phyloP scores from a whole-genome alignment of 2,329 filamentous ascomycete species.

The Apiospora pterosperma region DNA sequence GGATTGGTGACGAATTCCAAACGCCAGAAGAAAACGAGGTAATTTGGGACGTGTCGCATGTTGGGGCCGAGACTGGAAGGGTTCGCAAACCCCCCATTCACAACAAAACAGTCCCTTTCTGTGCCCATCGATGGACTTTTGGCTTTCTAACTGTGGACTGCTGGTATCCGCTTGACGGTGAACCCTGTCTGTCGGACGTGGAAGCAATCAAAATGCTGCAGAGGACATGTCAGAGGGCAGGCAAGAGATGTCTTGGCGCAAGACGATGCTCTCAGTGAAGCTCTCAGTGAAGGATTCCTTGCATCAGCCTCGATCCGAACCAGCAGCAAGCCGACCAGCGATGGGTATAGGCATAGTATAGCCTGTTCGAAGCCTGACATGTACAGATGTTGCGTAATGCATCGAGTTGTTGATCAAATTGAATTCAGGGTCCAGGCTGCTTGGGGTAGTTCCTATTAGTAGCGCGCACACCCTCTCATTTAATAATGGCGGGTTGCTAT shows the following conservation, averaged over 20 bases:
- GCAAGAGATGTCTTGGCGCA: neutral
- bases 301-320: neutral
- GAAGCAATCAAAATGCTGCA: neutral
- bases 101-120: neutral
- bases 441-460: neutral
- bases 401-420: neutral
- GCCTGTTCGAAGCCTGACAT: neutral
- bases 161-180: neutral
- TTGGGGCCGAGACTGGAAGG: neutral
- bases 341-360: neutral
- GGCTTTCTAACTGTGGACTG: neutral
- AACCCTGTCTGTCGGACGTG: neutral
- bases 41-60: neutral
- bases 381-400: neutral
- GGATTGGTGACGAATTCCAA: neutral
- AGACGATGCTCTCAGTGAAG: neutral
- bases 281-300: neutral
- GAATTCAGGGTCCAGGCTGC: conserved; percentile 4
- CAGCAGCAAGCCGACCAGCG: neutral
- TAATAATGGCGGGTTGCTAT: neutral
- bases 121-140: neutral
- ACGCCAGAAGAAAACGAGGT: neutral
- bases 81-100: neutral
- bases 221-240: neutral
- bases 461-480: neutral